These are phyloP conservation scores for Apiotrichum akiyoshidainum DNA, from an alignment of 1,284 basidiomycete genomes.

Conservation along the genomic window DNA sequence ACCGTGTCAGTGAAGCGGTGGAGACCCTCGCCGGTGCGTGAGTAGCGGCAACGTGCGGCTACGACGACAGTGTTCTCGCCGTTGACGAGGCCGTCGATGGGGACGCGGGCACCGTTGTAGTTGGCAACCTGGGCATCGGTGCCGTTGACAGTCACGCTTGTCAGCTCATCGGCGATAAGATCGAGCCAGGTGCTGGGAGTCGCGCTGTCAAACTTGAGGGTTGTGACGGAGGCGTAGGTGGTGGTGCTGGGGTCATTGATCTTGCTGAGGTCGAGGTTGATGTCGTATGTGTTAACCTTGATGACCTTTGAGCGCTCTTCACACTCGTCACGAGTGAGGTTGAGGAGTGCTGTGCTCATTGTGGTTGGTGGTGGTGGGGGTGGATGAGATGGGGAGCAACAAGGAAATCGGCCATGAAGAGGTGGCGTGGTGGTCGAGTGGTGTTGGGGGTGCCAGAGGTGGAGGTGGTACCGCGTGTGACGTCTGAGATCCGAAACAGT, in stretches of 20 bases:
- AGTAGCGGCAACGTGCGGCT: constrained; percentile 9
- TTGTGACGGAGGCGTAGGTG: constrained; percentile 6
- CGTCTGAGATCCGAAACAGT: too few relatives aligned
- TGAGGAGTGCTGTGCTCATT: background rate
- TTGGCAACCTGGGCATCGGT: background rate
- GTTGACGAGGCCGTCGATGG: constrained; percentile 3
- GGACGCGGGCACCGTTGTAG: constrained; percentile 12
- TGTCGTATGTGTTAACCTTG: constrained; percentile 8
- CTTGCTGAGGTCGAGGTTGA: constrained; percentile 9
- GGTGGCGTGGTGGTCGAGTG: too few relatives aligned
- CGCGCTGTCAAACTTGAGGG: constrained; percentile 1
- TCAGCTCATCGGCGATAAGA: constrained; percentile 10
- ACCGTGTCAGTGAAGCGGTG: constrained; percentile 16
- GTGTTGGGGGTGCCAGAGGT: too few relatives aligned
- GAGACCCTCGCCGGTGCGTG: constrained; percentile 14
- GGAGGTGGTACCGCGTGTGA: too few relatives aligned
- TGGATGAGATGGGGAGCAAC: too few relatives aligned
- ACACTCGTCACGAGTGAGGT: constrained; percentile 16
- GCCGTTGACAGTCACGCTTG: constrained; percentile 5
- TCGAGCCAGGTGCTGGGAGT: constrained; percentile 10
- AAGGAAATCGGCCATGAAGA: too few relatives aligned
- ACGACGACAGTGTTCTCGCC: constrained; percentile 8
- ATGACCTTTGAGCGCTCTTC: constrained; percentile 4
- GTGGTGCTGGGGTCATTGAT: constrained; percentile 9
- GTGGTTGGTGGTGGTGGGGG: background rate